Conservation (phyloP, 306 rosid genomes). For the Malus fusca region DNA sequence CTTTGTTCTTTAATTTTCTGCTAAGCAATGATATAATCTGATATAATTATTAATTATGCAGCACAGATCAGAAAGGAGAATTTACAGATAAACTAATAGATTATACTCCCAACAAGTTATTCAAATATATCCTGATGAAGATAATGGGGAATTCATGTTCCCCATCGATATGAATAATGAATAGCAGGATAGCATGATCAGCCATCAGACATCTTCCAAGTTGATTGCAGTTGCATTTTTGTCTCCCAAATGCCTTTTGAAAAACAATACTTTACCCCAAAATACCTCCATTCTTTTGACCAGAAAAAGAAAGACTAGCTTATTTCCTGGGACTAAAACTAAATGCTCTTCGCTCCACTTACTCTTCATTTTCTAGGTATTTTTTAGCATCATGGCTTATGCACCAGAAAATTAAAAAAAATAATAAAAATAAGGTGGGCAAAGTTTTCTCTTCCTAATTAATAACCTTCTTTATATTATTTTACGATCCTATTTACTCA, state of each 20-base stretch:
- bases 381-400: background rate
- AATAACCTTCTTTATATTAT: too few relatives aligned
- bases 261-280: conserved; percentile 24
- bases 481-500: background rate
- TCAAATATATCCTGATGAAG: conserved; percentile 6
- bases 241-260: conserved; percentile 20
- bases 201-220: conserved; percentile 5
- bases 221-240: conserved; percentile 20
- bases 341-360: background rate
- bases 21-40: background rate
- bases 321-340: background rate
- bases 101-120: conserved; percentile 14
- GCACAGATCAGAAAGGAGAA: background rate
- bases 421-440: too few relatives aligned
- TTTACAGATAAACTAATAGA: background rate
- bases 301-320: background rate
- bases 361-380: background rate
- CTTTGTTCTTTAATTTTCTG: background rate
- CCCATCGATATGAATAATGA: conserved; percentile 9
- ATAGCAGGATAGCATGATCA: background rate
- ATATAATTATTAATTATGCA: background rate
- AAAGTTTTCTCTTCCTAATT: too few relatives aligned
- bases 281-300: conserved; percentile 38
- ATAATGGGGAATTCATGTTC: conserved; percentile 13
- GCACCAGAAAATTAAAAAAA: too few relatives aligned